Base-by-base conservation (phyloP, 805 yeast genomes). In the Teunomyces kruisii region DNA sequence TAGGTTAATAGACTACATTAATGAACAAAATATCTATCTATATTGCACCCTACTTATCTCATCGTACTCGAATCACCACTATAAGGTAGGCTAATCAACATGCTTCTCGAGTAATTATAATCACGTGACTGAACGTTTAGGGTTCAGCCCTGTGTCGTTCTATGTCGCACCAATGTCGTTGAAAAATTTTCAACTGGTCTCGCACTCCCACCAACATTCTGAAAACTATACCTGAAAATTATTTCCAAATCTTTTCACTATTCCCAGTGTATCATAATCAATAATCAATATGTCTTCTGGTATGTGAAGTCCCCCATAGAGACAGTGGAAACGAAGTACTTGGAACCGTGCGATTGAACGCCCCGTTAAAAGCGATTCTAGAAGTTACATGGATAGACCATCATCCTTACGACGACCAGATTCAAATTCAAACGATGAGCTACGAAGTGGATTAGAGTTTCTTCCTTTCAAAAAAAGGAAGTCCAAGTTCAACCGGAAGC, bases 1-100 rank as follows among this genome's bases (percentile, higher is more conserved):
- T 91, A 87, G 68, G 59, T 46, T 39, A 39, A 33, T 33, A 33
- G 28, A 28, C 32, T 26, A n/a, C 32, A 13, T 38, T 26, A 38
- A 27, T 38, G 32, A 38, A 38, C 40, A 26, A 26, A 26, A 26
- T 26, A 5, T 26, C 14, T 27, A 28, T 38, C 40, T 27, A 14
- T 31, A 31, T 6, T 14, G 3, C 6, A 6, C 3, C 22, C 22
- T n/a, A n/a, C n/a, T n/a, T n/a, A 19, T 19, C 22, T 19, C 22
- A 19, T 19, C 22, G 22, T 19, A 19, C 6, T 19, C 22, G 6
- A 19, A 6, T 31, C 15, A 30, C 7, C 6, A 30, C 32, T 9
- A 30, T 22, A 22, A 22, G 5, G 26, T 22, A 22, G 8, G 26
- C n/a, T n/a, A n/a, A n/a, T n/a, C n/a, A n/a, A n/a, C n/a, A n/a